phyloP scores from a whole-genome alignment of 192 early-diverging fungal genomes.

The Backusella luteola region DNA sequence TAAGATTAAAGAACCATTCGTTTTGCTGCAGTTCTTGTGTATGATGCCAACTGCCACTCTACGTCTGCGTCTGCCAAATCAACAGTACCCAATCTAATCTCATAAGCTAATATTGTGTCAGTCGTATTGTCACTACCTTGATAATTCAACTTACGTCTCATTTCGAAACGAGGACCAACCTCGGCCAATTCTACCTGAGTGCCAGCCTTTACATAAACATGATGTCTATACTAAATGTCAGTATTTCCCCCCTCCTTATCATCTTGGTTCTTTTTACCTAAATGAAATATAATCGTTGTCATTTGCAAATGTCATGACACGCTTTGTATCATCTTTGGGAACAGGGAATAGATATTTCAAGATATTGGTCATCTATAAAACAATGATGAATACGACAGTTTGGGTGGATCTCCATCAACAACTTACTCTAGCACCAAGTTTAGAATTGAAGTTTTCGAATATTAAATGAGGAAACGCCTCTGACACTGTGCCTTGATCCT shows the following conservation, averaged over 20 bases:
- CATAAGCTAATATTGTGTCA: slow-evolving; percentile 63
- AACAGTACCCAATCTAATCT: slow-evolving; percentile 94
- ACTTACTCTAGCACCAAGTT: slow-evolving; percentile 75
- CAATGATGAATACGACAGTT: too few relatives aligned
- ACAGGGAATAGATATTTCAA: slow-evolving; percentile 97
- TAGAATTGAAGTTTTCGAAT: slow-evolving; percentile 91
- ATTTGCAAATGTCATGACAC: slow-evolving; percentile 97
- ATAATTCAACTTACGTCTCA: slow-evolving; percentile 63
- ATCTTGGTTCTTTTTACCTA: slow-evolving; percentile 38
- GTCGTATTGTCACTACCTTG: neutral
- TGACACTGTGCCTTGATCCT: slow-evolving; percentile 93
- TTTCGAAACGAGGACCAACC: slow-evolving; percentile 98
- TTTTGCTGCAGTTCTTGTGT: slow-evolving; percentile 84
- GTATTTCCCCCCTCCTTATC: neutral
- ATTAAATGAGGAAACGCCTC: slow-evolving; percentile 97
- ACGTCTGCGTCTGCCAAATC: slow-evolving; percentile 93
- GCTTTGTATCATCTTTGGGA: slow-evolving; percentile 93
- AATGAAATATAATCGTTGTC: slow-evolving; percentile 96
- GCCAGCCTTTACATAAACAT: slow-evolving; percentile 88
- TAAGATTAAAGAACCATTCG: slow-evolving; percentile 60
- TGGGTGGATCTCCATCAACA: too few relatives aligned
- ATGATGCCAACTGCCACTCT: slow-evolving; percentile 95
- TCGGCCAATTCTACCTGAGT: slow-evolving; percentile 93
- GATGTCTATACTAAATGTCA: slow-evolving; percentile 63
- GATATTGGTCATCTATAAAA: slow-evolving; percentile 69